These are phyloP conservation scores for Phyllosticta citriasiana DNA, from an alignment of 2,329 filamentous ascomycete genomes.

Conservation along the genomic window DNA sequence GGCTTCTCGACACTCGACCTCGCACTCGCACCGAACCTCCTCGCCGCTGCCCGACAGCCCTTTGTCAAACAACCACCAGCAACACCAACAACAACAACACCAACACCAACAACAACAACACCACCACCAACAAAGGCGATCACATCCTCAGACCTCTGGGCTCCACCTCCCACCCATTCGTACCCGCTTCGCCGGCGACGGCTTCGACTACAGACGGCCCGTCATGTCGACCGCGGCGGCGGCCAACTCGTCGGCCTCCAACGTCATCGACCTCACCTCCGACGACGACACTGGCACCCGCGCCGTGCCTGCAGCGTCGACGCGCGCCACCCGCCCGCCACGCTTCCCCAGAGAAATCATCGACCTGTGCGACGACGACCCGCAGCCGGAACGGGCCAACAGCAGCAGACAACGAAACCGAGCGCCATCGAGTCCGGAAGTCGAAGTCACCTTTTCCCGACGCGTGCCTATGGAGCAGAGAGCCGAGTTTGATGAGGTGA, in stretches of 20 bases:
- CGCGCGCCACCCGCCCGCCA: slow-evolving; percentile 28
- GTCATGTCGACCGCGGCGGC: slow-evolving; percentile 20
- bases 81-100: slow-evolving; percentile 3
- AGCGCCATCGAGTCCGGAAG: slow-evolving; percentile 34
- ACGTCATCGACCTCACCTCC: slow-evolving; percentile 29
- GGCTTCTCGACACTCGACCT: slow-evolving; percentile 12
- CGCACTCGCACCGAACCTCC: slow-evolving; percentile 13
- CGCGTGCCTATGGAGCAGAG: neutral
- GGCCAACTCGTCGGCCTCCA: neutral
- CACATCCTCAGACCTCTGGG: slow-evolving; percentile 14
- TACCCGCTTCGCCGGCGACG: slow-evolving; percentile 38
- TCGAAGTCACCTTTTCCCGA: slow-evolving; percentile 35
- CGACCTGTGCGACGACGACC: slow-evolving; percentile 32
- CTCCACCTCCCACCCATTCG: slow-evolving; percentile 16
- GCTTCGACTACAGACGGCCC: slow-evolving; percentile 45
- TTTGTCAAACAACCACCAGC: neutral
- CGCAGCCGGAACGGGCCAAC: slow-evolving; percentile 14
- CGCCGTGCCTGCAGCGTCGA: slow-evolving; percentile 13
- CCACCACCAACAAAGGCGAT: slow-evolving; percentile 2
- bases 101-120: slow-evolving; percentile 1
- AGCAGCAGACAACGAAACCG: slow-evolving; percentile 8
- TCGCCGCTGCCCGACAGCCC: neutral
- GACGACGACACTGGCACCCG: slow-evolving; percentile 17
- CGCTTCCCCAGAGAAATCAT: slow-evolving; percentile 35
- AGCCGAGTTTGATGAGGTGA: too few species aligned